A percentile compares a stretch with the other conserved stretches of the same genome.
Conservation (phyloP, 352 stramenopile genomes). For the Phytophthora sansomeana region DNA sequence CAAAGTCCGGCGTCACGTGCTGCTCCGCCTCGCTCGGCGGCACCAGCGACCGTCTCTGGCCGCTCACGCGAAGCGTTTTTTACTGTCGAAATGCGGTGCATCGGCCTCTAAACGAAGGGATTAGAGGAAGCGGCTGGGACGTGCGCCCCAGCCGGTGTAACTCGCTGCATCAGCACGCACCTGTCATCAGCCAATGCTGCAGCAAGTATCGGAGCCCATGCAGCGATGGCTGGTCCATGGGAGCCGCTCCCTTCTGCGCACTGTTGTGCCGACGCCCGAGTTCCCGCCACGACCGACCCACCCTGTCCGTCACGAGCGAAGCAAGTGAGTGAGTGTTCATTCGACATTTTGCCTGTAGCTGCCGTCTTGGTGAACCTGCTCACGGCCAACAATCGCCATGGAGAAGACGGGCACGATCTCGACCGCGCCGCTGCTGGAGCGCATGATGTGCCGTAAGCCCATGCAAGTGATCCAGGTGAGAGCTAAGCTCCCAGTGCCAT, state of each 20-base stretch:
- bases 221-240: slow-evolving; percentile 29
- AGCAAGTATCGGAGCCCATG: slow-evolving; percentile 22
- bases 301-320: too few relatives aligned
- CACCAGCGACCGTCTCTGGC: slow-evolving; percentile 12
- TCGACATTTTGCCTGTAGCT: slow-evolving; percentile 36
- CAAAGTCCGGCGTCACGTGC: not conserved
- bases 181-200: slow-evolving; percentile 10
- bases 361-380: slow-evolving; percentile 9
- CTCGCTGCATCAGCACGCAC: slow-evolving; percentile 22
- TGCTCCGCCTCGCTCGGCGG: slow-evolving; percentile 4
- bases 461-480: slow-evolving; percentile 46
- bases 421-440: slow-evolving; percentile 34
- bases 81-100: slow-evolving; percentile 24
- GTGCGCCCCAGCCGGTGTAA: slow-evolving; percentile 15
- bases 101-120: slow-evolving; percentile 25
- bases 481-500: too few relatives aligned
- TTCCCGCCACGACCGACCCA: slow-evolving; percentile 17
- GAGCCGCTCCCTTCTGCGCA: slow-evolving; percentile 19
- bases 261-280: not conserved
- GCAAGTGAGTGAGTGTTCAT: slow-evolving; percentile 5
- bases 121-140: slow-evolving; percentile 29
- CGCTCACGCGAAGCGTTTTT: slow-evolving; percentile 15
- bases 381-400: slow-evolving; percentile 23
- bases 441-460: slow-evolving; percentile 54
- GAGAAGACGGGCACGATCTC: slow-evolving; percentile 22